A percentile compares a stretch with the other conserved stretches of the same genome.
phyloP scores from a whole-genome alignment of 1,284 basidiomycete species.

The Moesziomyces globuligerus region DNA sequence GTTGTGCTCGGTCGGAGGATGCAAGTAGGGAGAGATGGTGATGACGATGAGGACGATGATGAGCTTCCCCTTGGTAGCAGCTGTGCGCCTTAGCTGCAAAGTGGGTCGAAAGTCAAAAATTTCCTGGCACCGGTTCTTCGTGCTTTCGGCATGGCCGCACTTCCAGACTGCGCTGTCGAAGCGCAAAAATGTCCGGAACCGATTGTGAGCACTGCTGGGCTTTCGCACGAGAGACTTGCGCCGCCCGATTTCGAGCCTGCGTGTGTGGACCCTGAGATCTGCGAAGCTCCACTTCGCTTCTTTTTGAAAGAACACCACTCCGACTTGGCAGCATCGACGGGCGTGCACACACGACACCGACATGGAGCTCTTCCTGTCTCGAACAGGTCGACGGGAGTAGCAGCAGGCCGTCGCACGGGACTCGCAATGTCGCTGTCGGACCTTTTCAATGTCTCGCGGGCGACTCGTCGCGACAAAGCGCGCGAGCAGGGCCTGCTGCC shows the following conservation, averaged over 20 bases:
- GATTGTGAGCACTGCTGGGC: neutral
- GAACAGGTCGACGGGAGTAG: no score
- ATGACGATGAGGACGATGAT: neutral
- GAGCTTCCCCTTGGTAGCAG: neutral
- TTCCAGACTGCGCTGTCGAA: neutral
- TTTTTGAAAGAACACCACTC: neutral
- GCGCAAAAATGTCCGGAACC: slow-evolving; percentile 21
- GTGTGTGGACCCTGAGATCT: slow-evolving; percentile 1
- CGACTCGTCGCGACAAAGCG: slow-evolving; percentile 44
- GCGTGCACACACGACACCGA: neutral
- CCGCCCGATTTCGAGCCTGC: no score
- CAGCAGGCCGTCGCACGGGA: no score
- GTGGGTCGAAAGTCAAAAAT: slow-evolving; percentile 41
- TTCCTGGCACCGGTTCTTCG: slow-evolving; percentile 7
- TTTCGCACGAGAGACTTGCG: slow-evolving; percentile 20
- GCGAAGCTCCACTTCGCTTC: neutral
- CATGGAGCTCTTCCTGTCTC: neutral
- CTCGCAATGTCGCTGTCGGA: slow-evolving; percentile 37
- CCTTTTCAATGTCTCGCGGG: slow-evolving; percentile 54
- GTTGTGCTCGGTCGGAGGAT: neutral
- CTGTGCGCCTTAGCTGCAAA: slow-evolving; percentile 7
- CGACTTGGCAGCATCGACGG: neutral
- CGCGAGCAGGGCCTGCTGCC: slow-evolving; percentile 31
- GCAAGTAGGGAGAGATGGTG: neutral
- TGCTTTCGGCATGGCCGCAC: slow-evolving; percentile 9